These are phyloP conservation scores for Physcomitrellopsis africana DNA, from an alignment of 225 moss, liverwort and hornwort genomes.

Conservation along the genomic window DNA sequence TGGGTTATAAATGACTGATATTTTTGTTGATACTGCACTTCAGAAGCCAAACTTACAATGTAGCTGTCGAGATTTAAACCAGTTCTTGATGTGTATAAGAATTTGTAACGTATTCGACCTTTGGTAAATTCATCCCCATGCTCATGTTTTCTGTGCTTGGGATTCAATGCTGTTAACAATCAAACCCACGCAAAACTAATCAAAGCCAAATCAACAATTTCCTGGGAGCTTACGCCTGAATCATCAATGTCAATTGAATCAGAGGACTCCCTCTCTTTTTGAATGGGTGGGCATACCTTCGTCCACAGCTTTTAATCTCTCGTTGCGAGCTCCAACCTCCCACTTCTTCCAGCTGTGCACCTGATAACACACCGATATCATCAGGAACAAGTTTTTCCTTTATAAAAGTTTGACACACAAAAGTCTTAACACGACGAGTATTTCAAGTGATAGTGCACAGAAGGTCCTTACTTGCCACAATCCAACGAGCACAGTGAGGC, in stretches of 20 bases:
- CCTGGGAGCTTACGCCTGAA: background rate
- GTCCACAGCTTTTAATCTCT: constrained; percentile 27
- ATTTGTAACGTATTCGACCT: constrained; percentile 41
- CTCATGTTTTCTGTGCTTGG: constrained; percentile 26
- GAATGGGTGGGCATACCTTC: constrained; percentile 32
- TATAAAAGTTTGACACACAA: too few relatives aligned
- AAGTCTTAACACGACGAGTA: too few relatives aligned
- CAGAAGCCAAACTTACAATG: constrained; percentile 31
- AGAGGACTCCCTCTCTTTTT: background rate
- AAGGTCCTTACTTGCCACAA: too few relatives aligned
- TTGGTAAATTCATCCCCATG: constrained; percentile 27
- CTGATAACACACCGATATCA: constrained; percentile 23
- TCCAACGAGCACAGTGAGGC: too few relatives aligned
- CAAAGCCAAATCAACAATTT: too few relatives aligned
- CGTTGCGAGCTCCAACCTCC: constrained; percentile 57
- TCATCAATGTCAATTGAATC: background rate
- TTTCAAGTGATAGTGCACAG: too few relatives aligned
- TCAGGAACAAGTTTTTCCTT: too few relatives aligned
- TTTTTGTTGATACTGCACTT: background rate
- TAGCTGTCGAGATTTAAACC: constrained; percentile 52
- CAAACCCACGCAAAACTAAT: background rate
- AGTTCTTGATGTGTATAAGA: constrained; percentile 40
- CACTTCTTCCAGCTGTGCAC: constrained; percentile 73
- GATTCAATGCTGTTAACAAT: constrained; percentile 26
- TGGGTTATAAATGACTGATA: background rate